Evolutionary conservation across 2,329 filamentous ascomycete species (phyloP), one percentile per base, ranked within the genome.

Genomic region (Cephalotrichum gorgonifer): DNA sequence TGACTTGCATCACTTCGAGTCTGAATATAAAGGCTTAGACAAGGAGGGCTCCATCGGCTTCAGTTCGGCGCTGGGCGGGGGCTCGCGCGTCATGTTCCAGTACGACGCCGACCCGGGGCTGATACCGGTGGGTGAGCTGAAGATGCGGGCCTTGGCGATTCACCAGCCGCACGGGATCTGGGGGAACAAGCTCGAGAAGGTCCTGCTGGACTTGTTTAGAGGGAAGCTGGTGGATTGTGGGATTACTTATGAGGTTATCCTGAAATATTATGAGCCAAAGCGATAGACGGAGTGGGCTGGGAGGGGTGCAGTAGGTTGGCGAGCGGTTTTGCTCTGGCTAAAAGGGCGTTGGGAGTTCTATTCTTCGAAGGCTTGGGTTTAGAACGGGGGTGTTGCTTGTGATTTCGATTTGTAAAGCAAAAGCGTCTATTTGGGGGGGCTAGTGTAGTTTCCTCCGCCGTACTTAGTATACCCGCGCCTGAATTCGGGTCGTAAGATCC

Each of bases 1-100:
- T 8, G 31, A 38, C 25, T 17, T 47, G 20, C 44, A 47, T 17
- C 30, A 47, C 26, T 47, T 47, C 30, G 44, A 47, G 44, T 38
- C 44, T 12, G 44, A 47, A 26, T 47, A 35, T 9, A 15, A 22
- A 22, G 14, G 25, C 7, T 6, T 47, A 3, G 27, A 47, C 17
- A 6, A 25, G 6, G 17, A 38, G 15, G 33, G 33, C 6, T 14
- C n/a, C 35, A 41, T 41, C 8, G 35, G 35, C 7, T 41, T 22
- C 35, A 3, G 12, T 8, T 17, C 14, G 28, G 20, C n/a, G n/a
- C 20, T 5, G 5, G 7, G 8, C 9, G 35, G 35, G 6, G 4
- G n/a, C 12, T 17, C n/a, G 3, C n/a, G 3, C 3, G 35, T 14
- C 9, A 15, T 4, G 35, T 4, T 41, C 14, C 35, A 41, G 35